Conservation (phyloP, 352 stramenopile species). For the Phytophthora tubulina region DNA sequence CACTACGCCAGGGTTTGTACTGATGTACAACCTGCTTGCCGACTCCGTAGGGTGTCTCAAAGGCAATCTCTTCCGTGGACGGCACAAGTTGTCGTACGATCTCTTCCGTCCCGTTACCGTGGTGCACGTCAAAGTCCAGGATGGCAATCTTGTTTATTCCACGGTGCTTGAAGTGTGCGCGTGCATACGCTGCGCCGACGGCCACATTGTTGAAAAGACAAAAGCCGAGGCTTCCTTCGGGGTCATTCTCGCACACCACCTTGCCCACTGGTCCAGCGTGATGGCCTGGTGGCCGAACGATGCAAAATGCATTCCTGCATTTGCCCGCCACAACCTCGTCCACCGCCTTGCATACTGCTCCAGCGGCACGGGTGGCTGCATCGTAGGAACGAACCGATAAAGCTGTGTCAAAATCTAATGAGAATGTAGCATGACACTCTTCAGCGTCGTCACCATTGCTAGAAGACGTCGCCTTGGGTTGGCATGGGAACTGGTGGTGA, state of each 20-base stretch:
- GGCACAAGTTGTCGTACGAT: constrained; percentile 95
- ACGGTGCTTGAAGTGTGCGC: constrained; percentile 91
- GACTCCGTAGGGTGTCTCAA: constrained; percentile 93
- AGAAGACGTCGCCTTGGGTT: constrained; percentile 5
- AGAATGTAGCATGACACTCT: constrained; percentile 51
- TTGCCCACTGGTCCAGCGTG: constrained; percentile 96
- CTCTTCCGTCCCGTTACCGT: constrained; percentile 98
- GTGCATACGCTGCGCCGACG: constrained; percentile 96
- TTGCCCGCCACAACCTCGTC: constrained; percentile 89
- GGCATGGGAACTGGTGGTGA: constrained; percentile 12
- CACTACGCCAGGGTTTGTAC: constrained; percentile 97
- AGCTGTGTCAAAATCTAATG: constrained; percentile 82
- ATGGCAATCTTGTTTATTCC: constrained; percentile 96
- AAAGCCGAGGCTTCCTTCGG: constrained; percentile 92
- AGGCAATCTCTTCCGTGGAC: constrained; percentile 73
- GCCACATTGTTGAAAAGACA: constrained; percentile 99
- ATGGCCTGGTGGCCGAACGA: constrained; percentile 96
- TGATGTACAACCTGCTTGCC: constrained; percentile 84
- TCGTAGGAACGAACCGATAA: constrained; percentile 84
- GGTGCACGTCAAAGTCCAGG: constrained; percentile 99
- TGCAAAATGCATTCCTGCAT: constrained; percentile 96
- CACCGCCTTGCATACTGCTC: constrained; percentile 85
- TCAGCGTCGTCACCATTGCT: constrained; percentile 39
- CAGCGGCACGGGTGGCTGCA: constrained; percentile 80
- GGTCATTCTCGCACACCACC: constrained; percentile 94